Percentiles rank a stretch among this genome's conserved stretches.
Conservation (phyloP, 352 stramenopile genomes). For the Pythium phragmiticola region DNA sequence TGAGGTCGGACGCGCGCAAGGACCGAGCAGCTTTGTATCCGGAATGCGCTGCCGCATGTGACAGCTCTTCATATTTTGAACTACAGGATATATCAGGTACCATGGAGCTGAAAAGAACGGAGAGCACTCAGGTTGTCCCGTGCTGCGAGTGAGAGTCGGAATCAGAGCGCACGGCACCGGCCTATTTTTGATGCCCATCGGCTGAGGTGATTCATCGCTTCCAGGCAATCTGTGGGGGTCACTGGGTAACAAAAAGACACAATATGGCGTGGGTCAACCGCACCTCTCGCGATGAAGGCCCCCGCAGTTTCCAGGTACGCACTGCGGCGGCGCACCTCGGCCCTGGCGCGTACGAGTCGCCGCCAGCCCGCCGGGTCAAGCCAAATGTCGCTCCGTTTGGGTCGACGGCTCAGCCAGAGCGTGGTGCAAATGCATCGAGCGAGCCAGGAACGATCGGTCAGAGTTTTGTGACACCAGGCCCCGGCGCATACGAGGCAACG, state of each 20-base stretch:
- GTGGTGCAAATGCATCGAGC: conserved; percentile 32
- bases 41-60: too few relatives aligned
- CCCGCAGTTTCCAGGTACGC: conserved; percentile 31
- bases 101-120: too few relatives aligned
- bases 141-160: neutral
- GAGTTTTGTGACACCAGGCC: conserved; percentile 57
- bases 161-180: neutral
- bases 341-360: conserved; percentile 63
- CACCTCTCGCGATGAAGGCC: conserved; percentile 52
- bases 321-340: conserved; percentile 38
- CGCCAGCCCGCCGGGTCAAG: conserved; percentile 31
- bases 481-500: conserved; percentile 41
- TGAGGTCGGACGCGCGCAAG: neutral
- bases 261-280: conserved; percentile 76
- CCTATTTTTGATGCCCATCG: conserved; percentile 8
- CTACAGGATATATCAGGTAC: too few relatives aligned
- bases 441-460: conserved; percentile 27
- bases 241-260: neutral
- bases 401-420: conserved; percentile 45
- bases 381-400: conserved; percentile 65
- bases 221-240: neutral
- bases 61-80: too few relatives aligned
- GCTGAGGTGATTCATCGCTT: neutral
- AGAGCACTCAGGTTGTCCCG: neutral
- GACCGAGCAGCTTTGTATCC: neutral